A percentile compares a stretch with the other conserved stretches of the same genome.
These are phyloP conservation scores for Fraxinus nigra DNA, from an alignment of 305 asterid genomes.

Conservation along the genomic window DNA sequence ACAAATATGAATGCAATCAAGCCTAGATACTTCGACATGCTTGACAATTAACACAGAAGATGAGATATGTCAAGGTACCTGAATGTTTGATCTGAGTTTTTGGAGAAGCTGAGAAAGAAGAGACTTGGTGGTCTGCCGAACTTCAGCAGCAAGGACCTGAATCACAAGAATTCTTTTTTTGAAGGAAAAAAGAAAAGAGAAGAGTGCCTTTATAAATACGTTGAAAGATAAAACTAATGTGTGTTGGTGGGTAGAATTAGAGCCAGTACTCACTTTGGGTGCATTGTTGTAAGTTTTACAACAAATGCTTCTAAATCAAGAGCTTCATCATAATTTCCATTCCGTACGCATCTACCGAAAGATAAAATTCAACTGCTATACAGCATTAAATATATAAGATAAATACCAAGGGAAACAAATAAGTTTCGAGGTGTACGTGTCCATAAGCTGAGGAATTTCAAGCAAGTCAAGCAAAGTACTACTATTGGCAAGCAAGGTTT, in stretches of 20 bases:
- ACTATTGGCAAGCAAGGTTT: conserved; percentile 69
- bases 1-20: conserved; percentile 18
- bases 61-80: conserved; percentile 40
- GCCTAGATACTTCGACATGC: neutral
- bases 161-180: conserved; percentile 73
- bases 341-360: conserved; percentile 70
- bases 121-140: conserved; percentile 76
- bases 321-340: conserved; percentile 93
- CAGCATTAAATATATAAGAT: conserved; percentile 1
- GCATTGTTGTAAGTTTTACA: conserved; percentile 76
- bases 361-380: conserved; percentile 22
- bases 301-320: conserved; percentile 89
- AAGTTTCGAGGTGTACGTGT: conserved; percentile 58
- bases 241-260: conserved; percentile 20
- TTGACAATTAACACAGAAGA: conserved; percentile 1
- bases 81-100: conserved; percentile 88
- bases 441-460: conserved; percentile 97
- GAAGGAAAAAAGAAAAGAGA: conserved; percentile 30
- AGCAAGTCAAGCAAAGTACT: conserved; percentile 91
- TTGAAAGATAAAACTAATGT: conserved; percentile 25
- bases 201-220: conserved; percentile 33
- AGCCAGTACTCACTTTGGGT: conserved; percentile 70
- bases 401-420: conserved; percentile 3
- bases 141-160: conserved; percentile 60
- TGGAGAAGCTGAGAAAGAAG: conserved; percentile 87